Evolutionary conservation across 352 stramenopile species (phyloP).

Genomic region (Globisporangium nodosum): DNA sequence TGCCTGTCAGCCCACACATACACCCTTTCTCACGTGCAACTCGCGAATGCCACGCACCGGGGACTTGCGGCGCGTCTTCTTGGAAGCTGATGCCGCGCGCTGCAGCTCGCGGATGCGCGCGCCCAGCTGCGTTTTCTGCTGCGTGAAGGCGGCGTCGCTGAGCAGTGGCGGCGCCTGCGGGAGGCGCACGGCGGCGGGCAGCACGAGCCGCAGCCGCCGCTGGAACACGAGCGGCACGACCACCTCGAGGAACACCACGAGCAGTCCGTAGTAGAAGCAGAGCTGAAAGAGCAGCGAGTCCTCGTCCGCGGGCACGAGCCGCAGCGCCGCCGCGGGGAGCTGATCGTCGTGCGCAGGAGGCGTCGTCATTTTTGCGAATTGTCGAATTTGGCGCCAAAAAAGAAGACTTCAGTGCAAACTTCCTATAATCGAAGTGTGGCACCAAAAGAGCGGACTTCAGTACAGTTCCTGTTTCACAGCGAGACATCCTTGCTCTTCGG

Average conservation of each 20-base stretch:
- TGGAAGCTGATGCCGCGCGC: slow-evolving; percentile 5
- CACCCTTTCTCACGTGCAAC: neutral
- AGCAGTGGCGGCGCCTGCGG: slow-evolving; percentile 19
- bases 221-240: slow-evolving; percentile 46
- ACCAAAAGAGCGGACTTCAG: no score
- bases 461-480: no score
- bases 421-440: no score
- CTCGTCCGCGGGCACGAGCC: slow-evolving; percentile 47
- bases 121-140: slow-evolving; percentile 30
- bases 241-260: slow-evolving; percentile 47
- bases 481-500: neutral
- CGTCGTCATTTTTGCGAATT: no score
- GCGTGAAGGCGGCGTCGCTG: slow-evolving; percentile 33
- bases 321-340: slow-evolving; percentile 10
- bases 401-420: no score
- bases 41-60: neutral
- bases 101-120: slow-evolving; percentile 33
- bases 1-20: no score
- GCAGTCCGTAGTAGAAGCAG: slow-evolving; percentile 50
- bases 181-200: slow-evolving; percentile 19
- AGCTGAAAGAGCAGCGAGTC: slow-evolving; percentile 42
- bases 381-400: no score
- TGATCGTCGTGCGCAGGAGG: neutral
- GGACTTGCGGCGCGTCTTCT: slow-evolving; percentile 1
- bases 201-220: slow-evolving; percentile 41